A percentile compares a stretch with the other conserved stretches of the same genome.
phyloP scores from a whole-genome alignment of 2,329 filamentous ascomycete species.

The Nigrograna mackinnonii region DNA sequence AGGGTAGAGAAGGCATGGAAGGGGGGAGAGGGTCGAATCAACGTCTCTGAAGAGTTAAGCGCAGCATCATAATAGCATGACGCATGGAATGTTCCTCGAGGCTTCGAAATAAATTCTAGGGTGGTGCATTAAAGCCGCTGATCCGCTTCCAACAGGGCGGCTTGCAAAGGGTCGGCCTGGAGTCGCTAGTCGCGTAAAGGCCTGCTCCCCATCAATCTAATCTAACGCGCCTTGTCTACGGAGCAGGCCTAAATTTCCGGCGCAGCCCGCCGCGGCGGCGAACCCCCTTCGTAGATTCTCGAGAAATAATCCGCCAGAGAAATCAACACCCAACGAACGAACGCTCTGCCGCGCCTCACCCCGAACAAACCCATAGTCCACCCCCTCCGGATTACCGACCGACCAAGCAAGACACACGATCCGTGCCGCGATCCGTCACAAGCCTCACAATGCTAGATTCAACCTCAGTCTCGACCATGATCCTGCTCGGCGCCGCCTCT shows the following conservation, averaged over 20 bases:
- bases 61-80: constrained; percentile 21
- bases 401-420: neutral
- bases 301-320: neutral
- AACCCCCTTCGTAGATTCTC: neutral
- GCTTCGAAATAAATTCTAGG: neutral
- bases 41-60: constrained; percentile 3
- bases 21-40: constrained; percentile 12
- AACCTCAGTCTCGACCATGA: constrained; percentile 37
- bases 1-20: constrained; percentile 1
- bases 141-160: neutral
- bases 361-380: neutral
- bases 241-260: constrained; percentile 2
- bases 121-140: constrained; percentile 5
- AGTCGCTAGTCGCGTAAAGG: too few relatives aligned
- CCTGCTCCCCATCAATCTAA: neutral
- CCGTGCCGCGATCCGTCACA: neutral
- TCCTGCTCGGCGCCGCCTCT: constrained; percentile 39
- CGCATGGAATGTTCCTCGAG: constrained; percentile 6
- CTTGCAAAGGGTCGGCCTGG: too few relatives aligned
- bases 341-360: neutral
- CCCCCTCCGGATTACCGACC: neutral
- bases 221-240: neutral
- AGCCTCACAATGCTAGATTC: constrained; percentile 30
- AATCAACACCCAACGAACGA: neutral
- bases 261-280: neutral